phyloP scores from a whole-genome alignment of 192 early-diverging fungal genomes.

The Glomus cerebriforme region DNA sequence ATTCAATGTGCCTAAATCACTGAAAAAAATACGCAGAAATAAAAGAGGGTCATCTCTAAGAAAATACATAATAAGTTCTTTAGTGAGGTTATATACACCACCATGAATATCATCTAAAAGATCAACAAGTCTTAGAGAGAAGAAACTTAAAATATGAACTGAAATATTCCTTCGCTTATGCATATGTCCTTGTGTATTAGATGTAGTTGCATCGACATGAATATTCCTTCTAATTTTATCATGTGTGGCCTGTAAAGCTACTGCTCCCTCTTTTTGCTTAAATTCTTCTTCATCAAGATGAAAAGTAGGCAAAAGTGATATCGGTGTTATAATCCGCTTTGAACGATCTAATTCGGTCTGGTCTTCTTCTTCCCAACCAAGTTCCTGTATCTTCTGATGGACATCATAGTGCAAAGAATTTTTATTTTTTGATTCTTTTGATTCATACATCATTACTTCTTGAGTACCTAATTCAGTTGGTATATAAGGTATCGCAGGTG shows the following conservation, averaged over 20 bases:
- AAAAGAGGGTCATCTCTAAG: conserved; percentile 57
- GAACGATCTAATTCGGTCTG: conserved; percentile 48
- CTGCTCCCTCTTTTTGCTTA: conserved; percentile 26
- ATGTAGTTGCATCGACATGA: background rate
- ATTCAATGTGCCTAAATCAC: conserved; percentile 47
- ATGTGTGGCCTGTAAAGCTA: background rate
- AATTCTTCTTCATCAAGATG: conserved; percentile 52
- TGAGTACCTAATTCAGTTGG: conserved; percentile 55
- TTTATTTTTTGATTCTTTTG: conserved; percentile 47
- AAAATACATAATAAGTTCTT: conserved; percentile 49
- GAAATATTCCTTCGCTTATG: conserved; percentile 38
- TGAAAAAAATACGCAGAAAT: conserved; percentile 53
- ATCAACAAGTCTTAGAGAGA: conserved; percentile 52
- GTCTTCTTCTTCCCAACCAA: conserved; percentile 57
- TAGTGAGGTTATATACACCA: conserved; percentile 46
- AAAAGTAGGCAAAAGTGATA: conserved; percentile 51
- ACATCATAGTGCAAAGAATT: conserved; percentile 53
- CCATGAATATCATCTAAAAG: conserved; percentile 52
- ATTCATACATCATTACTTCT: conserved; percentile 55
- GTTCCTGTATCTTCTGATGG: conserved; percentile 50
- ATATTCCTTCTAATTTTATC: conserved; percentile 18
- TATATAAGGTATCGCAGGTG: conserved; percentile 53
- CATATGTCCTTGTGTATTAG: conserved; percentile 17
- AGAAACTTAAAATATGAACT: conserved; percentile 46
- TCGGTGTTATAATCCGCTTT: conserved; percentile 47